Evolutionary conservation across 805 yeast genomes (phyloP).

Genomic region (Torulaspora gathmanii): DNA sequence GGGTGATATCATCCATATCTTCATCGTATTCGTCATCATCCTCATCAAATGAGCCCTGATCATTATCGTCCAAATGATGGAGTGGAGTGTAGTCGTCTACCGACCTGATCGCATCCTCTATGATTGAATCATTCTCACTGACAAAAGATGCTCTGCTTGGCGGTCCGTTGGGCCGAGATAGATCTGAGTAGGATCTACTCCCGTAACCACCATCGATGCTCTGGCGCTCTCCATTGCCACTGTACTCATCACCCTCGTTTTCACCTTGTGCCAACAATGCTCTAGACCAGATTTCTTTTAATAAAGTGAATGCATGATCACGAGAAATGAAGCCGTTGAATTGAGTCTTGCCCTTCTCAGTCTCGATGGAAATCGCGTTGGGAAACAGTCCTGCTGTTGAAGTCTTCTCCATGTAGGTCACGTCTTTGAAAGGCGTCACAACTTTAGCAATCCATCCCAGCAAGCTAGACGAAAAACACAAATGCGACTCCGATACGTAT

Average conservation of each 20-base stretch:
- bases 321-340: constrained; percentile 87
- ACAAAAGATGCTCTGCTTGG: constrained; percentile 29
- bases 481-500: constrained; percentile 68
- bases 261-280: constrained; percentile 14
- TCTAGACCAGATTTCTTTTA: constrained; percentile 63
- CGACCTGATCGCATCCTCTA: constrained; percentile 41
- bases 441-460: constrained; percentile 88
- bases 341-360: constrained; percentile 58
- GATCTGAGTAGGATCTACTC: constrained; percentile 8
- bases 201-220: background rate
- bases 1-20: constrained; percentile 25
- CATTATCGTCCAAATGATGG: constrained; percentile 12
- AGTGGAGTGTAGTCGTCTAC: constrained; percentile 39
- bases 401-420: constrained; percentile 61
- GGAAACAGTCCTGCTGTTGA: constrained; percentile 86
- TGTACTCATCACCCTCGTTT: background rate
- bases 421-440: constrained; percentile 65
- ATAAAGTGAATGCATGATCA: constrained; percentile 67
- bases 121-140: constrained; percentile 23
- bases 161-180: constrained; percentile 15
- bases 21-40: constrained; percentile 34
- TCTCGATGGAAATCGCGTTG: constrained; percentile 75
- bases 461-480: constrained; percentile 77
- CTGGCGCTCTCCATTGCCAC: constrained; percentile 1
- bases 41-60: constrained; percentile 25